A percentile compares a stretch with the other conserved stretches of the same genome.
Evolutionary conservation across 139 green algal genomes (phyloP).

Genomic region (Penium margaritaceum): DNA sequence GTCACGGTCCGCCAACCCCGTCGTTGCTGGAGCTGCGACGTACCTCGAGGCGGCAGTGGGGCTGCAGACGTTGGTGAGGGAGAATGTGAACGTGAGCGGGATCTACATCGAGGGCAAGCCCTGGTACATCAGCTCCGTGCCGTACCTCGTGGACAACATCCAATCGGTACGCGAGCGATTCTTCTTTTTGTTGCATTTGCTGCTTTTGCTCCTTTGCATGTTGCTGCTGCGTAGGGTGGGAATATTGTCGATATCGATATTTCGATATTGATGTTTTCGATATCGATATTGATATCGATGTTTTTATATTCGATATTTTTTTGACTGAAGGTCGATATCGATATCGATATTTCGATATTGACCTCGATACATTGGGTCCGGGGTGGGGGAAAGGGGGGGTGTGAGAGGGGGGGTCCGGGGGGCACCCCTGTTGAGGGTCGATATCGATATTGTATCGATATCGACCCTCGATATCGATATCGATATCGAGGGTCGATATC

Average conservation of each 20-base stretch:
- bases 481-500: too few relatives aligned
- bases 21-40: constrained; percentile 3
- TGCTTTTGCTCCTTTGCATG: neutral
- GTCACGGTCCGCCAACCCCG: neutral
- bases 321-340: neutral
- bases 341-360: neutral
- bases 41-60: neutral
- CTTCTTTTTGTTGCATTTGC: neutral
- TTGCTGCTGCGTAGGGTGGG: neutral
- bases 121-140: constrained; percentile 14
- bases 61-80: neutral
- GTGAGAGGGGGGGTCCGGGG: too few relatives aligned
- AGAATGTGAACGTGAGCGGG: neutral
- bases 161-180: neutral
- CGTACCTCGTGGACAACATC: constrained; percentile 15
- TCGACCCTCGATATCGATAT: too few relatives aligned
- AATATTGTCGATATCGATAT: neutral
- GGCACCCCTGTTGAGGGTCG: too few relatives aligned
- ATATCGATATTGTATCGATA: too few relatives aligned
- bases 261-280: neutral
- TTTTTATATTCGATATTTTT: neutral
- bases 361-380: too few relatives aligned
- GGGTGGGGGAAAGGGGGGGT: too few relatives aligned
- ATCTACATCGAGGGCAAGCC: neutral
- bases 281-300: too few relatives aligned